Evolutionary conservation across 495 filamentous ascomycete genomes (phyloP).

Genomic region (Aspergillus sclerotioniger): DNA sequence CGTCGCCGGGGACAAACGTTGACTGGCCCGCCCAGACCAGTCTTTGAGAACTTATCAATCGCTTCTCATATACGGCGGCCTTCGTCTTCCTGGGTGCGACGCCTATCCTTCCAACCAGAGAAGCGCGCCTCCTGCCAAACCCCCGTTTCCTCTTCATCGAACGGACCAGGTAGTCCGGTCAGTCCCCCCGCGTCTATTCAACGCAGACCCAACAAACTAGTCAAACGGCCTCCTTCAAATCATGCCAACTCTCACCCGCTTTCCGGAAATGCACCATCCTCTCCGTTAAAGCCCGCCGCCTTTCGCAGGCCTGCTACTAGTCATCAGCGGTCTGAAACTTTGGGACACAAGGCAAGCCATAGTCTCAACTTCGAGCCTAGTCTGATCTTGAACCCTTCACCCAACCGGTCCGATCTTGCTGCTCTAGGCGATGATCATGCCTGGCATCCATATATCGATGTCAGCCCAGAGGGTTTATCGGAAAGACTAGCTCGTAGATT

Average conservation of each 20-base stretch:
- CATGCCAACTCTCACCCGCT: conserved; percentile 41
- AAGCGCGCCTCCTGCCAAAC: conserved; percentile 64
- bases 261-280: conserved; percentile 29
- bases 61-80: conserved; percentile 46
- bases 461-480: conserved; percentile 31
- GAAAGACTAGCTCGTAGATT: conserved; percentile 38
- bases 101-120: conserved; percentile 73
- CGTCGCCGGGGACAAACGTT: conserved; percentile 42
- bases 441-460: conserved; percentile 49
- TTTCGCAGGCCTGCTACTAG: conserved; percentile 81
- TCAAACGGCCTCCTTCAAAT: conserved; percentile 76
- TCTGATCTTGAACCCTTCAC: conserved; percentile 15
- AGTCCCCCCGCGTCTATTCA: conserved; percentile 45
- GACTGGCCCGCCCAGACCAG: conserved; percentile 32
- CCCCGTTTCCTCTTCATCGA: conserved; percentile 66
- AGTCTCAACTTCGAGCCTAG: conserved; percentile 32
- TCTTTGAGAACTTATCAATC: conserved; percentile 28
- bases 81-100: conserved; percentile 72
- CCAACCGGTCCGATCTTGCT: conserved; percentile 18
- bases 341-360: conserved; percentile 49
- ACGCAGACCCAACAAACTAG: conserved; percentile 75
- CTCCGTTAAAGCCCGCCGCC: conserved; percentile 52
- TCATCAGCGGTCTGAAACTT: conserved; percentile 75
- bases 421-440: conserved; percentile 18
- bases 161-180: conserved; percentile 68